phyloP scores from a whole-genome alignment of 2,329 filamentous ascomycete species.

The Fusarium tuaranense region DNA sequence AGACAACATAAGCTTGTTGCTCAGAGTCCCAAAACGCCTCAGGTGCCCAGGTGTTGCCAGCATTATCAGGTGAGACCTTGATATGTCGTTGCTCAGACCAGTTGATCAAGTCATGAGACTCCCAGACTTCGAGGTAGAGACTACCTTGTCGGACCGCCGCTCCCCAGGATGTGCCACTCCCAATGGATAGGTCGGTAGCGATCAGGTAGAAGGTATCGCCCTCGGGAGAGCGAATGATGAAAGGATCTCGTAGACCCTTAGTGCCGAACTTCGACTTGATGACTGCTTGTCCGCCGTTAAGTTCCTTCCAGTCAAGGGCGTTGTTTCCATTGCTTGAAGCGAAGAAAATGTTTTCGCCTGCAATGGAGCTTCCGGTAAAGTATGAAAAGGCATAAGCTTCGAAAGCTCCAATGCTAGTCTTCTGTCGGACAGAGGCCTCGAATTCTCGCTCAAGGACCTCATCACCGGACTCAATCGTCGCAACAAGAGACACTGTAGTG shows the following conservation, averaged over 20 bases:
- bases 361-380: constrained; percentile 58
- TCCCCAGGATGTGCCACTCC: constrained; percentile 64
- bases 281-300: constrained; percentile 61
- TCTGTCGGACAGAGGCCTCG: constrained; percentile 50
- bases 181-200: constrained; percentile 65
- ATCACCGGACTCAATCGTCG: constrained; percentile 45
- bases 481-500: constrained; percentile 49
- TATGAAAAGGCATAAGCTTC: constrained; percentile 65
- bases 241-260: constrained; percentile 63
- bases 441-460: constrained; percentile 46
- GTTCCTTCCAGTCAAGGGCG: constrained; percentile 61
- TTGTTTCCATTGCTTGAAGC: constrained; percentile 65
- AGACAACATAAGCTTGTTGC: constrained; percentile 57
- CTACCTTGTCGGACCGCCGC: constrained; percentile 60
- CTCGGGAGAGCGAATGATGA: constrained; percentile 63
- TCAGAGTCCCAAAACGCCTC: constrained; percentile 62
- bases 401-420: constrained; percentile 47
- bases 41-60: constrained; percentile 66
- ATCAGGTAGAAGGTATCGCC: constrained; percentile 64
- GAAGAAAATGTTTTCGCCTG: constrained; percentile 65
- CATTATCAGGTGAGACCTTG: constrained; percentile 59
- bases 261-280: constrained; percentile 60
- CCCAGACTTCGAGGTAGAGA: constrained; percentile 65
- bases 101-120: constrained; percentile 61
- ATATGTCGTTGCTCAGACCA: constrained; percentile 64